Conservation (phyloP, 31 red algal species). For the Asparagopsis taxiformis region DNA sequence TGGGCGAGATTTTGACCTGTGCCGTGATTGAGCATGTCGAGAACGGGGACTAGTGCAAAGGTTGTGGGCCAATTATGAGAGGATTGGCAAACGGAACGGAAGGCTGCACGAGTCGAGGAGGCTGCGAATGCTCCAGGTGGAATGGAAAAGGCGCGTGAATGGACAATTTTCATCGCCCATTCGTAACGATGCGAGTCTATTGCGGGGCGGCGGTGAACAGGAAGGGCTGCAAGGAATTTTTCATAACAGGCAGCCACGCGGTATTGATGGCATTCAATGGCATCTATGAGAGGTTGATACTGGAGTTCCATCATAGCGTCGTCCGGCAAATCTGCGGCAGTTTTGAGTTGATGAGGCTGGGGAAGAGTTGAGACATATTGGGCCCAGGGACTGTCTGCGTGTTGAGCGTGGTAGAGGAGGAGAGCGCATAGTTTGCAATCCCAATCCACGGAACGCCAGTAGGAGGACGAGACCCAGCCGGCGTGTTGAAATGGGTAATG, state of each 20-base stretch:
- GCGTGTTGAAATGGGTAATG: neutral
- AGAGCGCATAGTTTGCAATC: neutral
- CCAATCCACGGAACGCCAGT: conserved; percentile 6
- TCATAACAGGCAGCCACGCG: neutral
- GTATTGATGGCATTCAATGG: conserved; percentile 6
- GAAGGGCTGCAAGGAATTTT: neutral
- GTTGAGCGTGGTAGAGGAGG: neutral
- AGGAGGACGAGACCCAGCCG: conserved; percentile 1
- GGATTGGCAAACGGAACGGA: neutral
- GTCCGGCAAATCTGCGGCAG: conserved; percentile 7
- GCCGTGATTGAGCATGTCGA: conserved; percentile 44
- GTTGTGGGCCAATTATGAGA: neutral
- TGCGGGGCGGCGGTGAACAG: neutral
- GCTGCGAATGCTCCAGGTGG: conserved; percentile 9
- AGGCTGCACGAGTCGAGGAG: neutral
- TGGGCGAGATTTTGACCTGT: neutral
- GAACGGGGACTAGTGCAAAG: conserved; percentile 32
- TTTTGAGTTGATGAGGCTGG: neutral
- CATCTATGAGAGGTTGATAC: conserved; percentile 6
- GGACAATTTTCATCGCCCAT: conserved; percentile 12
- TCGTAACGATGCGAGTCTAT: neutral
- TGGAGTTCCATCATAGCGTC: neutral
- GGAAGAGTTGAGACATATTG: neutral
- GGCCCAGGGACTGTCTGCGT: neutral
- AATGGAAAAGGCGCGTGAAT: conserved; percentile 3